These are phyloP conservation scores for Syzygium jambos DNA, from an alignment of 345 rosid species.

Conservation along the genomic window DNA sequence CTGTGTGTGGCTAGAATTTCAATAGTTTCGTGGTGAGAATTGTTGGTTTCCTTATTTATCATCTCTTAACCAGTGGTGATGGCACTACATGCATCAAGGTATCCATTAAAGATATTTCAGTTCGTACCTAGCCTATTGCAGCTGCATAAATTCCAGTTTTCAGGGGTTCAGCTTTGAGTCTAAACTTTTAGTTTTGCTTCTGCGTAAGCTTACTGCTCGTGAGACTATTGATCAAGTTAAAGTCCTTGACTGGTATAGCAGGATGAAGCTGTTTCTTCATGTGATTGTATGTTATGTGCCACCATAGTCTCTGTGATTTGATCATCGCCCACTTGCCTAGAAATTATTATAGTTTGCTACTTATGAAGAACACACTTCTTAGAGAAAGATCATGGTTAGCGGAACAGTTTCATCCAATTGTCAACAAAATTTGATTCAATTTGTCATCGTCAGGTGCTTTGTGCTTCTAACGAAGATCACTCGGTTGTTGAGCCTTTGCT, in stretches of 20 bases:
- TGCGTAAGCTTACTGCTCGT: not conserved
- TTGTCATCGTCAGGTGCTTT: constrained; percentile 53
- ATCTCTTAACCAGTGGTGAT: not conserved
- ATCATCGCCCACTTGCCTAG: not conserved
- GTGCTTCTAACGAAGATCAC: constrained; percentile 89
- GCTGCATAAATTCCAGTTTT: not conserved
- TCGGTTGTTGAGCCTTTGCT: constrained; percentile 68
- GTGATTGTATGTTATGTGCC: not conserved
- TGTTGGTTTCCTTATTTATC: not conserved
- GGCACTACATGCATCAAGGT: not conserved
- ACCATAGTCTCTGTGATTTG: not conserved
- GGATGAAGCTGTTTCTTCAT: not conserved
- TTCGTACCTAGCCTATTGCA: not conserved
- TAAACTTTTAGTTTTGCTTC: not conserved
- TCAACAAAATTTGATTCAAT: not conserved
- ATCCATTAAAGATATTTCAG: not conserved
- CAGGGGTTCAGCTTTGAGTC: not conserved
- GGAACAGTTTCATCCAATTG: not conserved
- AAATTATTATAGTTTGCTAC: not conserved
- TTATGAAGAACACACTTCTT: not conserved
- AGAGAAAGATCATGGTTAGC: not conserved
- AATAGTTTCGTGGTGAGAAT: not conserved
- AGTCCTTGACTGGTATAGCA: not conserved
- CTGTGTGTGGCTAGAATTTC: not conserved
- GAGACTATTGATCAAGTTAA: not conserved